Base-by-base conservation (phyloP, 768 basidiomycete genomes). In the Leucosporidium creatinivorum region DNA sequence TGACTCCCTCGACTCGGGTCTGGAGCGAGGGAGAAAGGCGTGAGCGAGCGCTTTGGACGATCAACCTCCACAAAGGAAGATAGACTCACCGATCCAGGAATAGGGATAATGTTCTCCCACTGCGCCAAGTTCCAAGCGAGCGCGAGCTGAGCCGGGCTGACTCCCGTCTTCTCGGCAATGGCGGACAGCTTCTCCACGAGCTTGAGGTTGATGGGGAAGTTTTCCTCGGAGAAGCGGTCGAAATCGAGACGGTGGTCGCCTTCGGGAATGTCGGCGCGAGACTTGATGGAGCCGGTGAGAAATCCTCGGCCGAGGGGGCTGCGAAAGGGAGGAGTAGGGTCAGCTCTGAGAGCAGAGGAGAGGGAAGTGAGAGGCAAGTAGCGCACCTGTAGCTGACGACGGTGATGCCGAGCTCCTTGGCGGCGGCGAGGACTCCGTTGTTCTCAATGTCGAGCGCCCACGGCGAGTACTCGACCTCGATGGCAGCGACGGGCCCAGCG, bases 221-320 rank as follows among this genome's bases (percentile, higher is more conserved):
- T 76, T 60, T 75, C 68, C 12, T 65, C 67, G 25, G 63, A 64
- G 65, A 72, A 73, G 28, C 58, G 44, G 48, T 74, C 73, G 31
- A 67, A 75, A 44, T 59, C 47, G 19, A 59, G 58, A 18, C 67
- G 61, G 28, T 56, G 47, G 64, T 72, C 70, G 33, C 70, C 62
- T 28, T 68, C 58, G 19, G 66, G 66, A 31, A 72, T 63, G 62
- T 72, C 70, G 19, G 68, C 59, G 58, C 65, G 66, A 25, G n/a
- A 48, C 67, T 83, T 82, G 36, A 81, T 81, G 13, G 28, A 23
- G 69, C 79, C 82, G 75, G 72, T 48, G 28, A 78, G 55, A 61
- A 71, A 66, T 4, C 70, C 71, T 1, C 60, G 49, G 26, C 68
- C 72, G 8, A 70, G 61, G 0, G 69, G 71, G 23, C 61, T 64